Percentiles rank a stretch among this genome's conserved stretches.
These are phyloP conservation scores for Pugionium cornutum DNA, from an alignment of 345 rosid species.

Conservation along the genomic window DNA sequence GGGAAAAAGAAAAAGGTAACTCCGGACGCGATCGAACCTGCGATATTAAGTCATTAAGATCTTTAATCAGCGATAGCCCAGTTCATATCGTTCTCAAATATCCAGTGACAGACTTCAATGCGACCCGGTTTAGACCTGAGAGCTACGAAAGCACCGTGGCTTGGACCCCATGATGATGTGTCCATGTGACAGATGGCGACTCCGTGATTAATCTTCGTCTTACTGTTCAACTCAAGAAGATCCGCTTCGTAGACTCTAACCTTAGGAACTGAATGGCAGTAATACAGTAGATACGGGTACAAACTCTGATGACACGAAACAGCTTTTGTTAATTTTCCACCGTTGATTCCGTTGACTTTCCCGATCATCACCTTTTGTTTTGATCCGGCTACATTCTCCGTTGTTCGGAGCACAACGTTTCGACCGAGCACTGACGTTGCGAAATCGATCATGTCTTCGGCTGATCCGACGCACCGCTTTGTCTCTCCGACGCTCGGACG, in stretches of 20 bases:
- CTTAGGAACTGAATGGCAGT: conserved; percentile 85
- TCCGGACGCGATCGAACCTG: conserved; percentile 25
- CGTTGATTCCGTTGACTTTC: conserved; percentile 57
- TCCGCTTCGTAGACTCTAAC: conserved; percentile 80
- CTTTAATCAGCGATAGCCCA: conserved; percentile 58
- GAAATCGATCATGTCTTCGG: conserved; percentile 82
- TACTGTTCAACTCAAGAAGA: conserved; percentile 48
- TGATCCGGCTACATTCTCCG: conserved; percentile 59
- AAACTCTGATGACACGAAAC: conserved; percentile 83
- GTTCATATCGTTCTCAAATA: conserved; percentile 78
- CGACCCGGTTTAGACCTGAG: conserved; percentile 70
- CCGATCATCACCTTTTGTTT: conserved; percentile 58
- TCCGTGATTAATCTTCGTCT: conserved; percentile 67
- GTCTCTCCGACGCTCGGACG: conserved; percentile 71
- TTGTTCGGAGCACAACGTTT: conserved; percentile 52
- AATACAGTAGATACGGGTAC: conserved; percentile 71
- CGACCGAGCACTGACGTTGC: conserved; percentile 65
- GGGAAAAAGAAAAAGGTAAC: conserved; percentile 15
- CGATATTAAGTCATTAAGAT: not conserved
- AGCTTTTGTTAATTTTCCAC: conserved; percentile 63
- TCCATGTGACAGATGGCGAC: conserved; percentile 82
- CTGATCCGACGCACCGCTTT: conserved; percentile 71
- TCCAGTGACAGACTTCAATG: conserved; percentile 89
- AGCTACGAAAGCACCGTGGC: conserved; percentile 69
- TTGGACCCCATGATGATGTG: conserved; percentile 74